Evolutionary conservation across 2,329 filamentous ascomycete species (phyloP).

Genomic region (Mycosphaerelloides madeirae): DNA sequence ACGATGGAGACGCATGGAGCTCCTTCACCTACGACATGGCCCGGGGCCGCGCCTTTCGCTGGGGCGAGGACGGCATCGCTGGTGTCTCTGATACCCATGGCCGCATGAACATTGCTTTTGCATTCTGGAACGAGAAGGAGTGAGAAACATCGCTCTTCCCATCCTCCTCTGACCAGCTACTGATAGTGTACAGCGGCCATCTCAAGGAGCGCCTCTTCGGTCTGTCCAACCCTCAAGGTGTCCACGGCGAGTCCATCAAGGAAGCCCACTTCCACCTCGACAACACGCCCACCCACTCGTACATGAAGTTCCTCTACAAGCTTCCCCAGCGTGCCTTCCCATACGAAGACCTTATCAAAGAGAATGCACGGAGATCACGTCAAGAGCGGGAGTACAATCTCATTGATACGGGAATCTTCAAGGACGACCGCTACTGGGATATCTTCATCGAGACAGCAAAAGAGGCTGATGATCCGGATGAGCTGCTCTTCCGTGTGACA

Average conservation of each 20-base stretch:
- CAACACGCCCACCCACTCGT: constrained; percentile 89
- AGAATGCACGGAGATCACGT: constrained; percentile 73
- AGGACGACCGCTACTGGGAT: constrained; percentile 91
- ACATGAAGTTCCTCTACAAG: constrained; percentile 99
- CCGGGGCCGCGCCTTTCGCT: constrained; percentile 80
- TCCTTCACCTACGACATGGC: constrained; percentile 94
- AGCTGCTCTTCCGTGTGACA: constrained; percentile 88
- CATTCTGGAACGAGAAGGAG: constrained; percentile 98
- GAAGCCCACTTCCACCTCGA: constrained; percentile 95
- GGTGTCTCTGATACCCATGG: constrained; percentile 93
- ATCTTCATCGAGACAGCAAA: constrained; percentile 96
- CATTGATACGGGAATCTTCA: constrained; percentile 80
- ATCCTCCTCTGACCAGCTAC: constrained; percentile 14
- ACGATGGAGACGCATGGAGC: constrained; percentile 89
- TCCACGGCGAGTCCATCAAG: constrained; percentile 95
- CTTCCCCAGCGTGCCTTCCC: constrained; percentile 90
- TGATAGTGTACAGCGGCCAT: constrained; percentile 63
- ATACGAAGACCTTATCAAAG: constrained; percentile 79
- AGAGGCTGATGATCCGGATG: constrained; percentile 84
- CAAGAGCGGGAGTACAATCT: constrained; percentile 86
- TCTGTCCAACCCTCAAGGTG: constrained; percentile 91
- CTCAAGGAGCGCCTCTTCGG: constrained; percentile 94
- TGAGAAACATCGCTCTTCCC: constrained; percentile 40
- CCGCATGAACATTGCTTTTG: constrained; percentile 85
- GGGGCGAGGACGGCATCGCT: constrained; percentile 96